Evolutionary conservation across 2,329 filamentous ascomycete genomes (phyloP).

Genomic region (Anthostomella pinea): DNA sequence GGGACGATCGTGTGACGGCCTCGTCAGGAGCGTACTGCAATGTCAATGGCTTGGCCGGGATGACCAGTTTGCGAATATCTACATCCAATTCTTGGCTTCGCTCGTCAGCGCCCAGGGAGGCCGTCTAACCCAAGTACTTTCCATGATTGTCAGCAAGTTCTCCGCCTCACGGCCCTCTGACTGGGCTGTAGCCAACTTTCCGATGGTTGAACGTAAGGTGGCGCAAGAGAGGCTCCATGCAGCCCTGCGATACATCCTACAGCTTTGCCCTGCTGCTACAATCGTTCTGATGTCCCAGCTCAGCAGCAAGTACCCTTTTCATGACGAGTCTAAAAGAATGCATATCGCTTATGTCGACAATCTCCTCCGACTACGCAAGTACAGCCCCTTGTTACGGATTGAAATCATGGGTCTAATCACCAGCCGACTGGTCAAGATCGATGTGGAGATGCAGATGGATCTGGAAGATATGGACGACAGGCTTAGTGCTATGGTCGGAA

Average conservation of each 20-base stretch:
- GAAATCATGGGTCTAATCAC: constrained; percentile 82
- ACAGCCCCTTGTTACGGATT: constrained; percentile 72
- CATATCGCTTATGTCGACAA: constrained; percentile 89
- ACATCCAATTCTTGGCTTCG: constrained; percentile 64
- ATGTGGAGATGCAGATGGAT: constrained; percentile 92
- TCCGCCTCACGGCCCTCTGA: constrained; percentile 47
- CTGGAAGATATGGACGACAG: constrained; percentile 92
- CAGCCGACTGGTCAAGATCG: constrained; percentile 85
- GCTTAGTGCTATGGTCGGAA: constrained; percentile 69
- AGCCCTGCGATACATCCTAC: constrained; percentile 71
- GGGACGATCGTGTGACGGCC: constrained; percentile 55
- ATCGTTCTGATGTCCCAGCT: constrained; percentile 67
- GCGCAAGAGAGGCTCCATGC: constrained; percentile 75
- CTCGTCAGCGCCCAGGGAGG: constrained; percentile 80
- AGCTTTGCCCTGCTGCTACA: constrained; percentile 77
- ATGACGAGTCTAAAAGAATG: constrained; percentile 71
- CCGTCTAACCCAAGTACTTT: constrained; percentile 71
- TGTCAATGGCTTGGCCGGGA: constrained; percentile 65
- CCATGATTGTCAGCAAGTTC: constrained; percentile 80
- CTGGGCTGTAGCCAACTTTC: constrained; percentile 50
- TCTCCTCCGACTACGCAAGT: constrained; percentile 71
- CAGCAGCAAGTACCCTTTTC: constrained; percentile 68
- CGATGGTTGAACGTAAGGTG: constrained; percentile 58
- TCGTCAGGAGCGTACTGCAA: constrained; percentile 57
- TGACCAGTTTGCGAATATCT: constrained; percentile 63